These are phyloP conservation scores for Epichloe bromicola DNA, from an alignment of 2,329 filamentous ascomycete genomes.

Conservation along the genomic window DNA sequence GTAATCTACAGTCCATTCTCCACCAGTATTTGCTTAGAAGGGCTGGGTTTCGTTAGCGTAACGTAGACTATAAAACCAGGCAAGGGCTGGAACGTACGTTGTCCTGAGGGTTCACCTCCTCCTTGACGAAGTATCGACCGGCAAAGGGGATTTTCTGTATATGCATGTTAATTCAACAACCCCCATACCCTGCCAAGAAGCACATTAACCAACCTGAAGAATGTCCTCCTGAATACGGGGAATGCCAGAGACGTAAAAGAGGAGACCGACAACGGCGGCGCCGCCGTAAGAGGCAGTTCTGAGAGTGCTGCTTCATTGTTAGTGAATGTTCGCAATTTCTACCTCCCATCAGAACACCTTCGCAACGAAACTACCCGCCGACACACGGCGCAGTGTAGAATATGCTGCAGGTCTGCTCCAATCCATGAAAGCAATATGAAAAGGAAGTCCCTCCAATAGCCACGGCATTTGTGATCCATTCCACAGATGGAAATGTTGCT, in stretches of 20 bases:
- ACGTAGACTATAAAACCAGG: no score
- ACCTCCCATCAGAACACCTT: neutral
- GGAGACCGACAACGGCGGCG: conserved; percentile 42
- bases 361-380: neutral
- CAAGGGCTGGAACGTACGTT: conserved; percentile 35
- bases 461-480: neutral
- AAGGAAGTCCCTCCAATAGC: neutral
- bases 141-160: conserved; percentile 42
- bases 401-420: neutral
- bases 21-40: conserved; percentile 24
- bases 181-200: neutral
- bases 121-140: conserved; percentile 36
- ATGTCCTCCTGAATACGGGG: conserved; percentile 47
- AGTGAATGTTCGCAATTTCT: neutral
- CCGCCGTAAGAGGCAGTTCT: conserved; percentile 39
- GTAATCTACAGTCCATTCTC: conserved; percentile 16
- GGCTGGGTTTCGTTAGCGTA: conserved; percentile 20
- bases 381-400: neutral
- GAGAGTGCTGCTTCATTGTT: conserved; percentile 4
- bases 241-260: conserved; percentile 50
- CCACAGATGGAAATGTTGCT: neutral
- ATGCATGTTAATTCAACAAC: neutral
- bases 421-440: neutral
- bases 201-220: conserved; percentile 32
- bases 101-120: conserved; percentile 45